These are phyloP conservation scores for Aureobasidium vineae DNA, from an alignment of 2,329 filamentous ascomycete genomes.

Conservation along the genomic window DNA sequence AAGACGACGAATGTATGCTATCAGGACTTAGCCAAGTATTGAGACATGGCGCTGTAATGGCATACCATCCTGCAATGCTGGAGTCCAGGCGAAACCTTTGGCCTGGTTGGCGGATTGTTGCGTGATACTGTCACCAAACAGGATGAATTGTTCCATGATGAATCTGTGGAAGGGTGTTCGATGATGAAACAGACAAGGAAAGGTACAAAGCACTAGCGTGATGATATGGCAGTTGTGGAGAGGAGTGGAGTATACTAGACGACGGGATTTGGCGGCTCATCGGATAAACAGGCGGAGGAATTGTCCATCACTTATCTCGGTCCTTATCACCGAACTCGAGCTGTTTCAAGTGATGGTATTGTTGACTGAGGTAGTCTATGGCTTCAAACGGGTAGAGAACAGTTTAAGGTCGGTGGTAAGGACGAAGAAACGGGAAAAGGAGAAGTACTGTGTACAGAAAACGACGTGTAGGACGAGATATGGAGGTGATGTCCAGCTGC, in stretches of 20 bases:
- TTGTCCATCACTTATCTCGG: slow-evolving; percentile 7
- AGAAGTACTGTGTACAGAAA: not conserved
- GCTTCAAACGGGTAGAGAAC: no score
- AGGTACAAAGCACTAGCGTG: slow-evolving; percentile 7
- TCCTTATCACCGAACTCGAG: not conserved
- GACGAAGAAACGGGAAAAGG: not conserved
- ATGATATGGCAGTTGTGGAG: slow-evolving; percentile 19
- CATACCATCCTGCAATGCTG: slow-evolving; percentile 67
- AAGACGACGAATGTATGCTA: slow-evolving; percentile 71
- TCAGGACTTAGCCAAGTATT: slow-evolving; percentile 17
- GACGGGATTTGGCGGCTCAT: slow-evolving; percentile 16
- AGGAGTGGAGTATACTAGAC: slow-evolving; percentile 6
- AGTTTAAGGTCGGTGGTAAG: no score
- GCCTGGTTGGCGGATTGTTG: slow-evolving; percentile 62
- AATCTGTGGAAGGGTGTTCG: not conserved
- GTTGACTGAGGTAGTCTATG: no score
- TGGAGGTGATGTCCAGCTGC: slow-evolving; percentile 4
- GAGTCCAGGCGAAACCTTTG: slow-evolving; percentile 71
- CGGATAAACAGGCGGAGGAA: slow-evolving; percentile 21
- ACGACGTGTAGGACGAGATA: not conserved
- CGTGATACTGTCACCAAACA: slow-evolving; percentile 89
- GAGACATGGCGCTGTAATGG: slow-evolving; percentile 27
- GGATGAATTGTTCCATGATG: slow-evolving; percentile 59
- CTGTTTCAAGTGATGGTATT: not conserved
- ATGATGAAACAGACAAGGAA: slow-evolving; percentile 9